Percentiles rank a stretch among this genome's conserved stretches.
Conservation (phyloP, 257 asterid species). For the Nicotiana otophora region DNA sequence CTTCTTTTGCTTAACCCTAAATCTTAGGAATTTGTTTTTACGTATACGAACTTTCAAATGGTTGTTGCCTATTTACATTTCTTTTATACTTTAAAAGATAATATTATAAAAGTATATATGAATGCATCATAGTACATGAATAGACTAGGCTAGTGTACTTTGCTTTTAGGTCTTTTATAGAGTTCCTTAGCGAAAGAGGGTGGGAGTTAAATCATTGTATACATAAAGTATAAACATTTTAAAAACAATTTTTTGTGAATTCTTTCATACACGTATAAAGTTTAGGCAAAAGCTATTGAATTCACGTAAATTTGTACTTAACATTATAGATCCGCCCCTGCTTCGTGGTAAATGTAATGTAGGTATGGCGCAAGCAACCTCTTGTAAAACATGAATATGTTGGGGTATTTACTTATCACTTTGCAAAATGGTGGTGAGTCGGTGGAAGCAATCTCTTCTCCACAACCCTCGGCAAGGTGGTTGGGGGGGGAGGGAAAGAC, state of each 20-base stretch:
- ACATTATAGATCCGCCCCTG: too few relatives aligned
- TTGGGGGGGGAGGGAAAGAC: constrained; percentile 6
- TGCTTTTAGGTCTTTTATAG: too few relatives aligned
- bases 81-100: not conserved
- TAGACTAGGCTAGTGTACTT: too few relatives aligned
- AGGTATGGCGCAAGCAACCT: not conserved
- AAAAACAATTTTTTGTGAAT: too few relatives aligned
- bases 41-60: not conserved
- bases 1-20: not conserved
- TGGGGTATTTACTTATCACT: not conserved
- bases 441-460: constrained; percentile 12
- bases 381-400: not conserved
- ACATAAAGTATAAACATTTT: too few relatives aligned
- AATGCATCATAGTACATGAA: too few relatives aligned
- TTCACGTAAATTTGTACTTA: too few relatives aligned
- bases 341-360: not conserved
- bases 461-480: not conserved
- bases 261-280: too few relatives aligned
- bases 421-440: not conserved
- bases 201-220: too few relatives aligned
- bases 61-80: not conserved
- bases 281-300: too few relatives aligned
- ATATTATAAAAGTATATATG: too few relatives aligned
- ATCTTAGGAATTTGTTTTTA: not conserved
- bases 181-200: too few relatives aligned